Percentiles rank a stretch among this genome's conserved stretches.
Conservation (phyloP, 1,139 yeast species). For the Hyphopichia wangnamkhiaoensis region DNA sequence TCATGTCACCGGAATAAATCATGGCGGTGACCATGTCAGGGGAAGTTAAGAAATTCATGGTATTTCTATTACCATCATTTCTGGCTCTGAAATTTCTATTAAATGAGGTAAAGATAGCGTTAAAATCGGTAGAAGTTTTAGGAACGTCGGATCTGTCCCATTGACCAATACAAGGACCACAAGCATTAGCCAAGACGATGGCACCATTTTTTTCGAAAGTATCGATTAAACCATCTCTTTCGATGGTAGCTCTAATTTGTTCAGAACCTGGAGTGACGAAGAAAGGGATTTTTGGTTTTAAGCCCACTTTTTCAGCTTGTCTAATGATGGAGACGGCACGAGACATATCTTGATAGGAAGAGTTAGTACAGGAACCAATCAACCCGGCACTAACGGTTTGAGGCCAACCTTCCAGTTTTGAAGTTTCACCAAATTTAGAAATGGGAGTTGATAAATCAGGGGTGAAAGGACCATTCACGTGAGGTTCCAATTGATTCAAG, state of each 20-base stretch:
- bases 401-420: conserved; percentile 79
- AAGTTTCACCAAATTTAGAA: conserved; percentile 64
- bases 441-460: conserved; percentile 92
- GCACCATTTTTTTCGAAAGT: conserved; percentile 87
- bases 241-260: conserved; percentile 95
- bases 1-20: conserved; percentile 89
- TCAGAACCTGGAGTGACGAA: conserved; percentile 99
- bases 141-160: conserved; percentile 83
- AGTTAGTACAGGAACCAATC: conserved; percentile 97
- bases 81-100: conserved; percentile 97
- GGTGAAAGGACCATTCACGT: conserved; percentile 92
- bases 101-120: conserved; percentile 92
- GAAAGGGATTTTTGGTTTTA: conserved; percentile 89
- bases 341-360: conserved; percentile 97
- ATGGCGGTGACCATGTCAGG: conserved; percentile 97
- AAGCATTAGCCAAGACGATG: conserved; percentile 89
- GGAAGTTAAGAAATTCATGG: conserved; percentile 94
- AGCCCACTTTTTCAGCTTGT: conserved; percentile 83
- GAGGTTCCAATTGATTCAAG: conserved; percentile 76
- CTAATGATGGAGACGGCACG: conserved; percentile 85
- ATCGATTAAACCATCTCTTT: conserved; percentile 85
- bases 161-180: conserved; percentile 99
- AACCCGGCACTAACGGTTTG: conserved; percentile 79
- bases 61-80: conserved; percentile 95
- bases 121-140: conserved; percentile 63